phyloP scores from a whole-genome alignment of 177 flowering plant genomes.

The Tripterygium wilfordii region DNA sequence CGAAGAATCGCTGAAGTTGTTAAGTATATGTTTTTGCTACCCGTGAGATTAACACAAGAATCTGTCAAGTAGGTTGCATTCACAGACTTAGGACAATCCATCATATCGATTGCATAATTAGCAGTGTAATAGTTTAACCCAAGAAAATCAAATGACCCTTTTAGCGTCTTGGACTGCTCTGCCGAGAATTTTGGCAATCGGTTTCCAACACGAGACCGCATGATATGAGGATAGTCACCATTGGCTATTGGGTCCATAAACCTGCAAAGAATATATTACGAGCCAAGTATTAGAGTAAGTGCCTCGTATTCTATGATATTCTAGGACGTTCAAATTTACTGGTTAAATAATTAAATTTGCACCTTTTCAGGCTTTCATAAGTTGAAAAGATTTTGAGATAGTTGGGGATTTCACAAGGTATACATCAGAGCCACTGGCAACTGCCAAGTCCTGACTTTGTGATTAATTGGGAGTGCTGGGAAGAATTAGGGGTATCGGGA shows the following conservation, averaged over 20 bases:
- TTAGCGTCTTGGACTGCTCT: slow-evolving; percentile 33
- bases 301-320: neutral
- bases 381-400: too few relatives aligned
- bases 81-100: neutral
- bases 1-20: neutral
- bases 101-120: slow-evolving; percentile 8
- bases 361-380: too few relatives aligned
- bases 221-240: slow-evolving; percentile 47
- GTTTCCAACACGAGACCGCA: slow-evolving; percentile 31
- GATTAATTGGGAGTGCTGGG: too few relatives aligned
- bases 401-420: too few relatives aligned
- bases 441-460: too few relatives aligned
- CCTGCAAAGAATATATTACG: slow-evolving; percentile 22
- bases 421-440: too few relatives aligned
- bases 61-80: slow-evolving; percentile 29
- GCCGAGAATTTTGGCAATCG: slow-evolving; percentile 45
- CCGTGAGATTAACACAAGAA: slow-evolving; percentile 14
- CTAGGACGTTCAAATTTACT: neutral
- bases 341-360: too few relatives aligned
- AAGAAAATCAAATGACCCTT: slow-evolving; percentile 55
- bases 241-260: slow-evolving; percentile 43
- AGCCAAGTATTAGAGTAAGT: neutral
- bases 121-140: slow-evolving; percentile 63
- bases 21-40: slow-evolving; percentile 13
- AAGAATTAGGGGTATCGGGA: too few relatives aligned